Evolutionary conservation across 257 asterid species (phyloP).

Genomic region (Verbena officinalis): DNA sequence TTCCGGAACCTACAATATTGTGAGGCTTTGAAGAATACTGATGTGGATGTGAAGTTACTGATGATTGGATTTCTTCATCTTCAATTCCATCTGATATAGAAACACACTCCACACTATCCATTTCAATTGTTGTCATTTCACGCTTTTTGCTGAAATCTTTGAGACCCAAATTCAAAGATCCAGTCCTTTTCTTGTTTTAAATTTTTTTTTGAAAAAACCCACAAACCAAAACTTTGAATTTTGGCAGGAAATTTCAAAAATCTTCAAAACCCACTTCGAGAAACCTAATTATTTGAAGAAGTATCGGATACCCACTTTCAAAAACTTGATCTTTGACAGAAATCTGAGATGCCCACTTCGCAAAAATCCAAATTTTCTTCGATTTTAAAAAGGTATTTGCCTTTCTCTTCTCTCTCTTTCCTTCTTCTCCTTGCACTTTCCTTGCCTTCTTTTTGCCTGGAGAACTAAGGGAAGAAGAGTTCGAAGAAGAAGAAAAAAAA

Average conservation of each 20-base stretch:
- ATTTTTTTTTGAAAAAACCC: not conserved
- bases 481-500: too few relatives aligned
- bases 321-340: slow-evolving; percentile 26
- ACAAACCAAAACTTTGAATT: not conserved
- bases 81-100: slow-evolving; percentile 70
- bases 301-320: slow-evolving; percentile 27
- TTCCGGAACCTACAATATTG: slow-evolving; percentile 46
- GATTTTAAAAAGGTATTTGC: slow-evolving; percentile 7
- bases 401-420: not conserved
- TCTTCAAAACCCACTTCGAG: slow-evolving; percentile 32
- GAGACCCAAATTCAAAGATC: slow-evolving; percentile 23
- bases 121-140: slow-evolving; percentile 54
- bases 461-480: slow-evolving; percentile 28
- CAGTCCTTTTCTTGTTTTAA: not conserved
- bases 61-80: slow-evolving; percentile 74
- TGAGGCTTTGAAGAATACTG: slow-evolving; percentile 53
- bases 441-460: slow-evolving; percentile 29
- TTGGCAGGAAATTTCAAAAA: slow-evolving; percentile 17
- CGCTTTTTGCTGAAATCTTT: slow-evolving; percentile 22
- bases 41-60: slow-evolving; percentile 40
- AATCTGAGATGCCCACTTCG: slow-evolving; percentile 36
- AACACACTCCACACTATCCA: slow-evolving; percentile 72
- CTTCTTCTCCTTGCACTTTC: slow-evolving; percentile 34
- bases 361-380: slow-evolving; percentile 21
- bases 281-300: slow-evolving; percentile 23